These are phyloP conservation scores for Gymnopilus dilepis DNA, from an alignment of 768 basidiomycete species.

Conservation along the genomic window DNA sequence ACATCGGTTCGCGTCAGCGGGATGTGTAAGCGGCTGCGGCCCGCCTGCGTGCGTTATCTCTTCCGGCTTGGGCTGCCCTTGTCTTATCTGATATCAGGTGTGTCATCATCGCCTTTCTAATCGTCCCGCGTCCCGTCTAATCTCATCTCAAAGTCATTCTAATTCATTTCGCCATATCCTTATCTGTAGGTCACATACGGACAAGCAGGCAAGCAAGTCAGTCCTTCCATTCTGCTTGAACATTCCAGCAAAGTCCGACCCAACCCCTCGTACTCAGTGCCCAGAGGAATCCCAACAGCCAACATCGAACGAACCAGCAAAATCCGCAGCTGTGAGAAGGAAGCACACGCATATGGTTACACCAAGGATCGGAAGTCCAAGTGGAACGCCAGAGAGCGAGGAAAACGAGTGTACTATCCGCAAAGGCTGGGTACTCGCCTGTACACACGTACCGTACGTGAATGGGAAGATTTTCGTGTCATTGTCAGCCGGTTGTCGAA, in stretches of 20 bases:
- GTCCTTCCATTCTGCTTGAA: background rate
- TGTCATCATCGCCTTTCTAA: background rate
- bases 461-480: background rate
- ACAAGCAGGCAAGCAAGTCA: background rate
- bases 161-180: background rate
- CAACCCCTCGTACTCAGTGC: background rate
- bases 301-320: too few species aligned
- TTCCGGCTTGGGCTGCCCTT: background rate
- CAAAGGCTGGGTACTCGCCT: too few species aligned
- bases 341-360: background rate
- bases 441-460: too few species aligned
- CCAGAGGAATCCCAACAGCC: background rate
- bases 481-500: background rate
- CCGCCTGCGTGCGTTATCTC: background rate
- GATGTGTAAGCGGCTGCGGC: background rate
- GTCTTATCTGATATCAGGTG: constrained; percentile 9
- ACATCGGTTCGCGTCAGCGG: background rate
- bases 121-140: background rate
- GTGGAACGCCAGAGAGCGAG: too few species aligned
- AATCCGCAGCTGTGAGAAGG: background rate
- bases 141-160: background rate
- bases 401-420: too few species aligned
- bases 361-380: background rate
- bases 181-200: background rate
- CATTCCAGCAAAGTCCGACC: background rate